These are phyloP conservation scores for Circinella umbellata DNA, from an alignment of 371 early-diverging fungal species.

Conservation along the genomic window DNA sequence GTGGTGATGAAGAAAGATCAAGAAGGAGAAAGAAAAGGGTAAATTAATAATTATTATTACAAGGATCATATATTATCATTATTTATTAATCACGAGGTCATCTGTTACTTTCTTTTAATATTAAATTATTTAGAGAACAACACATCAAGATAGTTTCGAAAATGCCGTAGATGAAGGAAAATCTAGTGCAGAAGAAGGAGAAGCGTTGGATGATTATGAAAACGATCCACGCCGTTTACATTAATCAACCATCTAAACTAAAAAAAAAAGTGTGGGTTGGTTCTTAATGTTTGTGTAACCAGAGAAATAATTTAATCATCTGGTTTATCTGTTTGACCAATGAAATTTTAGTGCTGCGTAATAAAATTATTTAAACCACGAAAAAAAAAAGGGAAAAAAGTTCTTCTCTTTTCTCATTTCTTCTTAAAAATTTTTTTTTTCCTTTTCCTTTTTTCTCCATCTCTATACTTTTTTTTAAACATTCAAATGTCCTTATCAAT, in stretches of 20 bases:
- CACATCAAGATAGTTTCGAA: constrained; percentile 15
- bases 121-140: neutral
- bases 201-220: constrained; percentile 29
- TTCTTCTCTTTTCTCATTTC: no score
- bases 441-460: no score
- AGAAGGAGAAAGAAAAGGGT: constrained; percentile 24
- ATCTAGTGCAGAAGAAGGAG: constrained; percentile 30
- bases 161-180: constrained; percentile 9
- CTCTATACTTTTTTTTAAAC: neutral
- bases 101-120: neutral
- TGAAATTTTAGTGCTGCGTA: no score
- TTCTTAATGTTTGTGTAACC: no score
- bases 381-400: no score
- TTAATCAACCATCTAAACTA: neutral
- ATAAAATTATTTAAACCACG: no score
- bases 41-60: neutral
- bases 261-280: neutral
- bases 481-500: neutral
- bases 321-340: neutral
- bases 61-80: no score
- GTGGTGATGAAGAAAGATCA: constrained; percentile 20
- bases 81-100: no score
- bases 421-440: no score
- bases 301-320: no score
- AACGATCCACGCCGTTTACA: constrained; percentile 12